Evolutionary conservation across 306 rosid species (phyloP).

Genomic region (Prinsepia uniflora): DNA sequence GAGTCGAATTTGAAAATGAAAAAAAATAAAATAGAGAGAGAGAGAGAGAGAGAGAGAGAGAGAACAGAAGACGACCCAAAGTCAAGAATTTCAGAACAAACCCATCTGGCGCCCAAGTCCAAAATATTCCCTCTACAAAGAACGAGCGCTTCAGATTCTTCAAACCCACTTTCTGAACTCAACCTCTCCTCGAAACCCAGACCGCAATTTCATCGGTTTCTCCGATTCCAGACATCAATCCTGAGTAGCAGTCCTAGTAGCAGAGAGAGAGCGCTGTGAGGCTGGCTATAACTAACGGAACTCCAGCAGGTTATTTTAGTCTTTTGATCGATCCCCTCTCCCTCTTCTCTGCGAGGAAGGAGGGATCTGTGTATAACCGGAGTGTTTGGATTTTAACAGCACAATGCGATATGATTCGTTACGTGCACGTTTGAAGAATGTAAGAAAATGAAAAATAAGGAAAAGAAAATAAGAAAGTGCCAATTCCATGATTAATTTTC

Average conservation of each 20-base stretch:
- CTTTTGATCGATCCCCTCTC: conserved; percentile 20
- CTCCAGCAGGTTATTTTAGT: conserved; percentile 29
- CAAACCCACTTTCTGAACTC: conserved; percentile 25
- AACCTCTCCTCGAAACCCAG: conserved; percentile 8
- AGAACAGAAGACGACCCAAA: conserved; percentile 21
- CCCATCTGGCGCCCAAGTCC: conserved; percentile 27
- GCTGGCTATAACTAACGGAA: not conserved
- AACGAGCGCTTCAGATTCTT: conserved; percentile 21
- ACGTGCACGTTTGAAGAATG: conserved; percentile 22
- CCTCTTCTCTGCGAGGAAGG: conserved; percentile 8
- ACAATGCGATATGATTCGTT: conserved; percentile 31
- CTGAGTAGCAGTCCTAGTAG: conserved; percentile 5
- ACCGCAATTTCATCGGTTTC: conserved; percentile 24
- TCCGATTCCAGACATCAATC: conserved; percentile 21
- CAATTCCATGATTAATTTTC: not conserved
- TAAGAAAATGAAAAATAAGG: not conserved
- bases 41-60: not conserved
- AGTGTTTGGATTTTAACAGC: conserved; percentile 1
- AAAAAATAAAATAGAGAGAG: not conserved
- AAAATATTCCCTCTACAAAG: not conserved
- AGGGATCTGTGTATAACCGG: conserved; percentile 26
- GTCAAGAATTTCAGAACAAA: conserved; percentile 31
- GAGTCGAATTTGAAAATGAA: conserved; percentile 34
- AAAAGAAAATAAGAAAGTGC: conserved; percentile 8
- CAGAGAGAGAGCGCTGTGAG: conserved; percentile 17